These are phyloP conservation scores for Isoetes engelmannii DNA, from an alignment of 83 land plant species.

Conservation along the genomic window DNA sequence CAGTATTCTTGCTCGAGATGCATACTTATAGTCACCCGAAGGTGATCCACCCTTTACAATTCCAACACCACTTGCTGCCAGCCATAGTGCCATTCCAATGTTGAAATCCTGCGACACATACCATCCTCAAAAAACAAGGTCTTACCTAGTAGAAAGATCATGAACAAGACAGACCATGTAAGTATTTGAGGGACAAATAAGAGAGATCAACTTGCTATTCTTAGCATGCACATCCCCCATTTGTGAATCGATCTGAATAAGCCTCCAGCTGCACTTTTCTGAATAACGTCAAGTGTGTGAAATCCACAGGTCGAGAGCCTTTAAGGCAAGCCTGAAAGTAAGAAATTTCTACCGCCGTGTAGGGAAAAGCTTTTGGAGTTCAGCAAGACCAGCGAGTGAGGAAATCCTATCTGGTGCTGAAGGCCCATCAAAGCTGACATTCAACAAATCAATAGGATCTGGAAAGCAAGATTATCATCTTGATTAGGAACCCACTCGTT, in stretches of 20 bases:
- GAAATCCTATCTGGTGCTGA: constrained; percentile 88
- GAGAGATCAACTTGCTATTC: constrained; percentile 57
- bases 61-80: constrained; percentile 87
- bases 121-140: not conserved
- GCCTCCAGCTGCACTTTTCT: constrained; percentile 53
- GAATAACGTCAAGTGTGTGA: not conserved
- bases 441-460: constrained; percentile 85
- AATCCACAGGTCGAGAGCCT: not conserved
- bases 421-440: constrained; percentile 91
- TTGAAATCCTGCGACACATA: constrained; percentile 60
- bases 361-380: constrained; percentile 59
- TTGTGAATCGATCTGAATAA: constrained; percentile 81
- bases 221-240: constrained; percentile 37
- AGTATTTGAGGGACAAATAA: constrained; percentile 81
- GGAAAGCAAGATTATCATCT: constrained; percentile 6
- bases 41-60: constrained; percentile 35
- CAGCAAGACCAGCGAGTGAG: constrained; percentile 63
- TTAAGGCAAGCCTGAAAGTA: too few relatives aligned
- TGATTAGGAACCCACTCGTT: too few relatives aligned
- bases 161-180: constrained; percentile 59
- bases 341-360: constrained; percentile 40
- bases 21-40: constrained; percentile 32
- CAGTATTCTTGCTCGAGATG: constrained; percentile 61
- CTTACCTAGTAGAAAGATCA: not conserved
- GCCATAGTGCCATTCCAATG: constrained; percentile 94